A percentile compares a stretch with the other conserved stretches of the same genome.
Conservation (phyloP, 805 yeast genomes). For the Teunomyces aglyptinius region DNA sequence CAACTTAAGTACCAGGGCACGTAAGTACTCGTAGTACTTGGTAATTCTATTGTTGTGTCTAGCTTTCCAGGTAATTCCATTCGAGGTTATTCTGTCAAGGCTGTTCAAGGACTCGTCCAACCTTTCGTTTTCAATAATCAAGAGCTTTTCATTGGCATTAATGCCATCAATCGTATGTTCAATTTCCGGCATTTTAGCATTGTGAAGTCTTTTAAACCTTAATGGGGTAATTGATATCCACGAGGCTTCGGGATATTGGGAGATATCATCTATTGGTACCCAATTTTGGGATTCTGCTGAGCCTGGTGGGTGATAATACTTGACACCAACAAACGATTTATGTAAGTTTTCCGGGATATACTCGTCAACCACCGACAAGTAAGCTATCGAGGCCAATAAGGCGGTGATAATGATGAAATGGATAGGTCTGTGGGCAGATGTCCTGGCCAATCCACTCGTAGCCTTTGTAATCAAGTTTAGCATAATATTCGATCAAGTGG, state of each 20-base stretch:
- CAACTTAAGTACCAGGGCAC: constrained; percentile 39
- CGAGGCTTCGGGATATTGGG: constrained; percentile 41
- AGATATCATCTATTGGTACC: constrained; percentile 45
- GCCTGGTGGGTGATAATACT: constrained; percentile 39
- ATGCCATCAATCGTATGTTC: constrained; percentile 38
- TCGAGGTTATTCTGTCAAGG: constrained; percentile 24
- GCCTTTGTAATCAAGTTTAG: constrained; percentile 29
- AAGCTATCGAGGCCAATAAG: constrained; percentile 74
- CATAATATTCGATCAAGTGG: constrained; percentile 16
- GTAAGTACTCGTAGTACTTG: constrained; percentile 53
- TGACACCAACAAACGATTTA: constrained; percentile 22
- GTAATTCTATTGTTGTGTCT: constrained; percentile 56
- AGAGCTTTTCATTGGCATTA: constrained; percentile 42
- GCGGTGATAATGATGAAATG: constrained; percentile 76
- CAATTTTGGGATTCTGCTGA: constrained; percentile 41
- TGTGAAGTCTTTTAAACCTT: constrained; percentile 49
- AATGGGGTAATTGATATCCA: constrained; percentile 55
- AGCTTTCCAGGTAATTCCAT: constrained; percentile 60
- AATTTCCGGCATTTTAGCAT: constrained; percentile 40
- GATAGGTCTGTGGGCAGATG: constrained; percentile 80
- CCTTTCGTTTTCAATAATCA: constrained; percentile 34
- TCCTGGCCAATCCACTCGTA: constrained; percentile 45
- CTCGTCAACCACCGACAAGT: constrained; percentile 70
- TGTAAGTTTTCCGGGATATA: constrained; percentile 48
- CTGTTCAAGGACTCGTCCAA: constrained; percentile 20